Base-by-base conservation (phyloP, 306 rosid species). In the Hippophae rhamnoides region DNA sequence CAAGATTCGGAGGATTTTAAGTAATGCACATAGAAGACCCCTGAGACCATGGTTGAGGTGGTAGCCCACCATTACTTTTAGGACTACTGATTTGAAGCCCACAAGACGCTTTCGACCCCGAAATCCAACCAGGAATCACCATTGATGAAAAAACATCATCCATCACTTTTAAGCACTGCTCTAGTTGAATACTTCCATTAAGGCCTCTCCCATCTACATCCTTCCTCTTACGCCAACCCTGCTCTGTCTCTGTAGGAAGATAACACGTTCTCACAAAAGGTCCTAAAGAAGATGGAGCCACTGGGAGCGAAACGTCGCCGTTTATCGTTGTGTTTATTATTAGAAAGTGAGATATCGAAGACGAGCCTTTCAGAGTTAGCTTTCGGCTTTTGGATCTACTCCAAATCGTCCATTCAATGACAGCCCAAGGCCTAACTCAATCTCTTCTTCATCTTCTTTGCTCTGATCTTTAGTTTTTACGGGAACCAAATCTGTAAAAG, bases 331-430 rank as follows among this genome's bases (percentile, higher is more conserved):
- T 49, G 43, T 64, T 68, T 23, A 13, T 38, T 5, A 42, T 26
- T 6, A 50, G 23, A 12, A 80, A 84, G 61, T 79, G 92, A 0
- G 95, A 72, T 56, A 79, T 68, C 0, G 97, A 89, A 0, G 87
- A 56, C 1, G 89, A 78, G 12, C 95, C 78, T 62, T 60, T 72
- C 3, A 72, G 67, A 9, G 66, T 66, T 9, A 81, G 68, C 69
- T 57, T 74, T 79, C 72, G 13, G 85, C 81, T 43, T 73, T 74
- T 0, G 89, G 97, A 87, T 89, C 92, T 6, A 78, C 70, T 56
- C 97, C 97, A 6, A 89, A 86, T 52, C 87, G 73, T 44, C 97
- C 97, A 25, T 89, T 86, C 72, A 72, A 48, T 5, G 97, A 89
- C n/a, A 89, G 89, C 5, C 89, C 95, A 0, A 89, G 82, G 55